Evolutionary conservation across 495 filamentous ascomycete genomes (phyloP), one percentile per base, ranked within the genome.

Genomic region (Acidomyces sp.): DNA sequence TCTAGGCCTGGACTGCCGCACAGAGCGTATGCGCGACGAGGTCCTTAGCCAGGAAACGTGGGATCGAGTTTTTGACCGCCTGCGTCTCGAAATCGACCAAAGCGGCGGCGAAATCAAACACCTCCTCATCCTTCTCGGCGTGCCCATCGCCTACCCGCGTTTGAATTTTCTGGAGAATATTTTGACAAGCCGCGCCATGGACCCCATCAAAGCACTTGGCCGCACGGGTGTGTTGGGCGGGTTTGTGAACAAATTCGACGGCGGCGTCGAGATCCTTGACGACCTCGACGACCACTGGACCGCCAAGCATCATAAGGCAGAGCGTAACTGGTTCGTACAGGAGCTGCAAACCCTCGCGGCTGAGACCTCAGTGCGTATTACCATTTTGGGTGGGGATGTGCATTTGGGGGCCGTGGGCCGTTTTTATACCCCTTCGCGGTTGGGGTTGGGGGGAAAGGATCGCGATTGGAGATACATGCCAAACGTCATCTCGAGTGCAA

Each of bases 241-340:
- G 5, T 70, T 95, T 34, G 64, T 93, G 13, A 95, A 93, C 59
- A 81, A 76, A 40, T 84, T 92, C 53, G 87, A 94, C 53, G 87
- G 84, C 38, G 86, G 84, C 30, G 82, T 93, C 4, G 92, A 95
- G 60, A 82, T 97, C 12, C 68, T 93, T 20, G 90, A 96, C 60
- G 84, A 92, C 55, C 65, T 92, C 7, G 81, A 86, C 49, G 90
- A 97, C 58, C 88, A 96, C 55, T 97, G 90, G 90, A 93, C 90
- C 2, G 87, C 90, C 16, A 92, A 83, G 52, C 79, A 85, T 53
- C 85, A 94, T 61, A 96, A 96, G 55, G 59, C 65, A 9, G 90
- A 97, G 62, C 74, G 90, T 22, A 81, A 77, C 48, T 80, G 80
- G 64, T 71, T 95, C 48, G 75, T 97, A 24, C 76, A 88, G 52